These are phyloP conservation scores for Erythrobasidium hasegawianum DNA, from an alignment of 1,284 basidiomycete genomes.

Conservation along the genomic window DNA sequence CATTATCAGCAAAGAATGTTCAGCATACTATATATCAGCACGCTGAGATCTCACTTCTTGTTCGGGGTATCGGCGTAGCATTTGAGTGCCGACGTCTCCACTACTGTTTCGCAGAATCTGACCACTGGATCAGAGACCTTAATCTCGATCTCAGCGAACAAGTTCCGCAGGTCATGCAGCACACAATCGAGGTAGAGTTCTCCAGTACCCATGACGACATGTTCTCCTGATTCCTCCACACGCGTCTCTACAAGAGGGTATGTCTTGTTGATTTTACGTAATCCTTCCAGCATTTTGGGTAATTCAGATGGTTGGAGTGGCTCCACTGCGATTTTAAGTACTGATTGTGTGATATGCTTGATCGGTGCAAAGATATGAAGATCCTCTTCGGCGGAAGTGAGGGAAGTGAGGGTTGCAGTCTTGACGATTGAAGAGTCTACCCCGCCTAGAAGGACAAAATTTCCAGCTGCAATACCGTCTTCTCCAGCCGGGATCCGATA, in stretches of 20 bases:
- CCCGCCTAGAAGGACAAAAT: constrained; percentile 85
- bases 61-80: constrained; percentile 99
- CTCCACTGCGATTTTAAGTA: constrained; percentile 98
- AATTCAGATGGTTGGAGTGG: constrained; percentile 95
- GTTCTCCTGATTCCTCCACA: constrained; percentile 97
- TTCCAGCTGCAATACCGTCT: constrained; percentile 84
- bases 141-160: constrained; percentile 98
- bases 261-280: constrained; percentile 95
- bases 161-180: constrained; percentile 85
- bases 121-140: constrained; percentile 99
- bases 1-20: constrained; percentile 13
- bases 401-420: constrained; percentile 77
- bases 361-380: constrained; percentile 91
- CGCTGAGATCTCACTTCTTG: constrained; percentile 67
- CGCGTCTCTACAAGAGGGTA: constrained; percentile 92
- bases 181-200: constrained; percentile 96
- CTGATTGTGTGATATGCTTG: constrained; percentile 92
- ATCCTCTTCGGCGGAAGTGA: constrained; percentile 67
- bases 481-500: constrained; percentile 67
- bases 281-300: constrained; percentile 95
- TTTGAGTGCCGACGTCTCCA: constrained; percentile 96
- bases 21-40: background rate
- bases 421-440: constrained; percentile 93
- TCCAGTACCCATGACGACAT: constrained; percentile 93
- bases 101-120: constrained; percentile 95